Conservation (phyloP, 2,329 filamentous ascomycete genomes). For the Aspergillus neotritici region DNA sequence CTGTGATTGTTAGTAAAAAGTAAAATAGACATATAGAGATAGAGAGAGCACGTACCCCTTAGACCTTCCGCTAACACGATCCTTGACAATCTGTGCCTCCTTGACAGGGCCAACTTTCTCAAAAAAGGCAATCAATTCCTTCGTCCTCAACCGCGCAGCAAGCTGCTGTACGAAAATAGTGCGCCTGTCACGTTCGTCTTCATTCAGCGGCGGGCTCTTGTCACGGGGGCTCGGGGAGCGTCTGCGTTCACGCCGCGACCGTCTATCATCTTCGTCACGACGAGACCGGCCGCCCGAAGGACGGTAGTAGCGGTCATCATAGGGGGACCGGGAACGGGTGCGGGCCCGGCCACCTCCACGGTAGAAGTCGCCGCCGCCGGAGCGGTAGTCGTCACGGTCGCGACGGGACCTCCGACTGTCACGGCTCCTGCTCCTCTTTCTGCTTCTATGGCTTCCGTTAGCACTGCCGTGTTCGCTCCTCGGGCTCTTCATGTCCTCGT, state of each 20-base stretch:
- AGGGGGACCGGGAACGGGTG: slow-evolving; percentile 67
- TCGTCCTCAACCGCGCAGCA: slow-evolving; percentile 84
- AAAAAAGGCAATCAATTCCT: slow-evolving; percentile 91
- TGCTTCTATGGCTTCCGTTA: slow-evolving; percentile 68
- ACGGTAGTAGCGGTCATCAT: slow-evolving; percentile 54
- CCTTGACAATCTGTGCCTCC: slow-evolving; percentile 97
- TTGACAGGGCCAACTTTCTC: slow-evolving; percentile 91
- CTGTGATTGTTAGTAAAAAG: slow-evolving; percentile 44
- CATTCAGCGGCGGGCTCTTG: slow-evolving; percentile 65
- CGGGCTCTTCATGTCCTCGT: slow-evolving; percentile 59
- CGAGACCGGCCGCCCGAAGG: slow-evolving; percentile 46
- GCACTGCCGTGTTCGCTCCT: slow-evolving; percentile 68
- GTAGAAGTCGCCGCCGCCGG: slow-evolving; percentile 67
- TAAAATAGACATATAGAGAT: slow-evolving; percentile 5
- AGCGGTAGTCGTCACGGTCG: slow-evolving; percentile 53
- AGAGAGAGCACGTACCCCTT: slow-evolving; percentile 67
- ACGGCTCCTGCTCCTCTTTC: slow-evolving; percentile 71
- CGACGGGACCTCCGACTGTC: slow-evolving; percentile 70
- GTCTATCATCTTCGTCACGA: slow-evolving; percentile 45
- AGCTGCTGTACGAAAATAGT: slow-evolving; percentile 99
- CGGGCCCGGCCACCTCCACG: slow-evolving; percentile 59
- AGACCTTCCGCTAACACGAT: slow-evolving; percentile 89
- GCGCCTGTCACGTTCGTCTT: slow-evolving; percentile 92
- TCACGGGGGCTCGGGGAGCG: slow-evolving; percentile 38
- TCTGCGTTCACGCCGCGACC: slow-evolving; percentile 49